Conservation (phyloP, 768 basidiomycete species). For the Rhodotorula taiwanensis region DNA sequence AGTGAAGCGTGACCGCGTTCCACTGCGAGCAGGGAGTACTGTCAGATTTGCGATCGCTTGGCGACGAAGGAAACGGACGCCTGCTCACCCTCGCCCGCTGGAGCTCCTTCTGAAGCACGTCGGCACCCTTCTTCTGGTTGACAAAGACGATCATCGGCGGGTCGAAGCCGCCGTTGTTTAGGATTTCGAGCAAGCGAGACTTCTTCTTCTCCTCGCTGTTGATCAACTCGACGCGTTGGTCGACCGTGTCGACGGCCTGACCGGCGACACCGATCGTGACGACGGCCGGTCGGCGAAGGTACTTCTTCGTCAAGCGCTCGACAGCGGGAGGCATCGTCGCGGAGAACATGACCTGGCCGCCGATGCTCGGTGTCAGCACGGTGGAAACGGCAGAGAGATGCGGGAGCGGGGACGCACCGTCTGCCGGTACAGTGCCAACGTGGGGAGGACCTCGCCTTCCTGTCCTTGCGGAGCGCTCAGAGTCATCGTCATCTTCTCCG, state of each 20-base stretch:
- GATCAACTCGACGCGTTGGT: conserved; percentile 91
- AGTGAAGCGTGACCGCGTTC: conserved; percentile 85
- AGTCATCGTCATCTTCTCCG: conserved; percentile 70
- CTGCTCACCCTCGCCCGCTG: conserved; percentile 76
- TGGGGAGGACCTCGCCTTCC: conserved; percentile 10
- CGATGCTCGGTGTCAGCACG: conserved; percentile 1
- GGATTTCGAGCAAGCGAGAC: conserved; percentile 81
- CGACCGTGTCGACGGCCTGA: conserved; percentile 94
- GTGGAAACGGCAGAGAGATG: no score
- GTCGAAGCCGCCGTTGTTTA: conserved; percentile 72
- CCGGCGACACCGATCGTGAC: conserved; percentile 98
- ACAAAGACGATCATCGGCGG: conserved; percentile 98
- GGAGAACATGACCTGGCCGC: conserved; percentile 62
- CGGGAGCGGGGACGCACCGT: conserved; percentile 24
- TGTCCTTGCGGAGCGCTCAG: conserved; percentile 36
- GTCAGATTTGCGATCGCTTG: no score
- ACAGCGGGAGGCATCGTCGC: conserved; percentile 51
- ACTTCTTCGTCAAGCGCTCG: conserved; percentile 72
- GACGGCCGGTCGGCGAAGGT: conserved; percentile 81
- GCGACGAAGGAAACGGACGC: conserved; percentile 44
- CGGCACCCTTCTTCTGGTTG: conserved; percentile 99
- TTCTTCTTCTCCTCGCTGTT: conserved; percentile 93
- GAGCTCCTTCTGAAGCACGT: conserved; percentile 93
- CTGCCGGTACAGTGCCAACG: conserved; percentile 35
- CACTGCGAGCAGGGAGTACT: conserved; percentile 52